phyloP scores from a whole-genome alignment of 345 rosid genomes.

The Bruguiera sexangula region DNA sequence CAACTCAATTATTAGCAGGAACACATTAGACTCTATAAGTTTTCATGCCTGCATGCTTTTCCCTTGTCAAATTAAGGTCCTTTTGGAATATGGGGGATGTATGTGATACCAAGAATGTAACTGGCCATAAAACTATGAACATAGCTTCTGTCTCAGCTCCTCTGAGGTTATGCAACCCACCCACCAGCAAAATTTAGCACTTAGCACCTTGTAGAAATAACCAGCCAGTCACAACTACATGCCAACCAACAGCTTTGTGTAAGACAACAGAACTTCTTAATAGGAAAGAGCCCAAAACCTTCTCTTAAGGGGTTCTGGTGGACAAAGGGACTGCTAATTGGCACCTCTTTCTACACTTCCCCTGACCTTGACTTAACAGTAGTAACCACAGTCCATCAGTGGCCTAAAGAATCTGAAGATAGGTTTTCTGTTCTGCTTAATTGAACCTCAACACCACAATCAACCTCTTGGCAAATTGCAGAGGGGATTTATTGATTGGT shows the following conservation, averaged over 20 bases:
- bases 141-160: not conserved
- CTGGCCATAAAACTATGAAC: not conserved
- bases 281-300: not conserved
- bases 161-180: not conserved
- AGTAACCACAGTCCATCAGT: no score
- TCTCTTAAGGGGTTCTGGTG: not conserved
- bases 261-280: not conserved
- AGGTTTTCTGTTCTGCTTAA: not conserved
- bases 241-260: slow-evolving; percentile 3
- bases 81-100: not conserved
- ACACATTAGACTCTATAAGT: not conserved
- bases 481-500: no score
- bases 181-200: not conserved
- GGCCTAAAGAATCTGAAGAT: no score
- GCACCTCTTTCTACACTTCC: no score
- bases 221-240: slow-evolving; percentile 10
- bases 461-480: no score
- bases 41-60: not conserved
- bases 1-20: not conserved
- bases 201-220: slow-evolving; percentile 4
- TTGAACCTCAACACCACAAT: no score
- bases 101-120: not conserved
- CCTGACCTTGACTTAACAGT: no score
- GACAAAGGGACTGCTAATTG: not conserved
- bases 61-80: not conserved